Percentiles rank a stretch among this genome's conserved stretches.
phyloP scores from a whole-genome alignment of 2,329 filamentous ascomycete genomes.

The Fusarium neocosmosporiellum region DNA sequence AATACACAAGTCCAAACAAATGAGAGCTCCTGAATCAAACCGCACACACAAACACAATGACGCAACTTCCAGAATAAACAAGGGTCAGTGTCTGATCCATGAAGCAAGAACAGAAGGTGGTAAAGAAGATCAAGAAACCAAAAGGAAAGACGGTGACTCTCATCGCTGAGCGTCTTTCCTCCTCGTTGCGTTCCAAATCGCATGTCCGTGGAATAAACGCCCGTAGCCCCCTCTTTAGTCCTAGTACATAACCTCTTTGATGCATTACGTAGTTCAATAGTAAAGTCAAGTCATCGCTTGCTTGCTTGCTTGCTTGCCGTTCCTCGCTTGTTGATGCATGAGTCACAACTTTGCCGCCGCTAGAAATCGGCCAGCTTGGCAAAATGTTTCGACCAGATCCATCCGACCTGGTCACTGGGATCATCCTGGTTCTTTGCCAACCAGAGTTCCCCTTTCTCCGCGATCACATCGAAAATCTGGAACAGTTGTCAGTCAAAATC shows the following conservation, averaged over 20 bases:
- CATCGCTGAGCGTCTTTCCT: slow-evolving; percentile 23
- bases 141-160: slow-evolving; percentile 23
- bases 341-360: slow-evolving; percentile 14
- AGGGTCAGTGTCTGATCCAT: slow-evolving; percentile 17
- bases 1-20: slow-evolving; percentile 36
- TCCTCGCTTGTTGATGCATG: slow-evolving; percentile 27
- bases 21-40: slow-evolving; percentile 30
- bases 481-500: slow-evolving; percentile 1
- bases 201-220: slow-evolving; percentile 41
- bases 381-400: slow-evolving; percentile 99
- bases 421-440: slow-evolving; percentile 98
- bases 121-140: slow-evolving; percentile 30
- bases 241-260: slow-evolving; percentile 41
- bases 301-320: no score
- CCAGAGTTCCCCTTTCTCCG: slow-evolving; percentile 97
- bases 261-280: slow-evolving; percentile 36
- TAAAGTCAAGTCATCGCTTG: slow-evolving; percentile 22
- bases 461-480: slow-evolving; percentile 89
- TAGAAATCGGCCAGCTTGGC: slow-evolving; percentile 70
- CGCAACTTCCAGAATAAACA: slow-evolving; percentile 25
- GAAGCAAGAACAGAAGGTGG: slow-evolving; percentile 11
- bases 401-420: slow-evolving; percentile 79
- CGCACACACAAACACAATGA: slow-evolving; percentile 21
- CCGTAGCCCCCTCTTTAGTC: slow-evolving; percentile 34
- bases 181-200: slow-evolving; percentile 33